A percentile compares a stretch with the other conserved stretches of the same genome.
Conservation (phyloP, 2,329 filamentous ascomycete genomes). For the Thelonectria olida region DNA sequence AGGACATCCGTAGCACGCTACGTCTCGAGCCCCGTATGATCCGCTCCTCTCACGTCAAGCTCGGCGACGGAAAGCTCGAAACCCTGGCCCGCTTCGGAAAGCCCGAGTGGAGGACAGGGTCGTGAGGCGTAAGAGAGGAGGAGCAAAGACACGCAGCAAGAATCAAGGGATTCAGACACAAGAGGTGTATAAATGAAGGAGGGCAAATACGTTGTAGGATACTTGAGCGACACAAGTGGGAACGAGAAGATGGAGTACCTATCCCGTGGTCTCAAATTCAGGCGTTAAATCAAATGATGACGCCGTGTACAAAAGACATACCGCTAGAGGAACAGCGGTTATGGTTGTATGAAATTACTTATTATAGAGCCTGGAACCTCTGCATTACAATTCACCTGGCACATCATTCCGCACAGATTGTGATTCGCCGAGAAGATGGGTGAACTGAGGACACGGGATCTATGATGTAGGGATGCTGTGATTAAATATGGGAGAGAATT, state of each 20-base stretch:
- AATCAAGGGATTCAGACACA: neutral
- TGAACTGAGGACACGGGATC: neutral
- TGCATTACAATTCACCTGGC: neutral
- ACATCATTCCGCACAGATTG: neutral
- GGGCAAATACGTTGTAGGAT: constrained; percentile 34
- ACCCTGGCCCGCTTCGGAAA: constrained; percentile 60
- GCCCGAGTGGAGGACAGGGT: constrained; percentile 57
- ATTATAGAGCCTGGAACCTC: constrained; percentile 36
- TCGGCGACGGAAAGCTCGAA: constrained; percentile 72
- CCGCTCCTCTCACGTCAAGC: constrained; percentile 84
- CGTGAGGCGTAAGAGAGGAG: constrained; percentile 40
- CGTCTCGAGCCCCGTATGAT: constrained; percentile 91
- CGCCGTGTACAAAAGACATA: constrained; percentile 39
- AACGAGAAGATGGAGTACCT: constrained; percentile 11
- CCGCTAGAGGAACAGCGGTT: constrained; percentile 28
- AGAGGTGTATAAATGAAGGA: neutral
- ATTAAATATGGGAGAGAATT: neutral
- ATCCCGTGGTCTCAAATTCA: constrained; percentile 15
- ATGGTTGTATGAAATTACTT: constrained; percentile 39
- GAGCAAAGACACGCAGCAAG: neutral
- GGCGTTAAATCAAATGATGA: constrained; percentile 30
- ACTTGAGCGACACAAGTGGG: constrained; percentile 14
- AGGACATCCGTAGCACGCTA: constrained; percentile 78
- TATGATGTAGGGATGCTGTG: neutral
- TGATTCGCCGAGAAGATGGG: neutral